Conservation (phyloP, 1,139 yeast species). For the Tardiomyces blankii region DNA sequence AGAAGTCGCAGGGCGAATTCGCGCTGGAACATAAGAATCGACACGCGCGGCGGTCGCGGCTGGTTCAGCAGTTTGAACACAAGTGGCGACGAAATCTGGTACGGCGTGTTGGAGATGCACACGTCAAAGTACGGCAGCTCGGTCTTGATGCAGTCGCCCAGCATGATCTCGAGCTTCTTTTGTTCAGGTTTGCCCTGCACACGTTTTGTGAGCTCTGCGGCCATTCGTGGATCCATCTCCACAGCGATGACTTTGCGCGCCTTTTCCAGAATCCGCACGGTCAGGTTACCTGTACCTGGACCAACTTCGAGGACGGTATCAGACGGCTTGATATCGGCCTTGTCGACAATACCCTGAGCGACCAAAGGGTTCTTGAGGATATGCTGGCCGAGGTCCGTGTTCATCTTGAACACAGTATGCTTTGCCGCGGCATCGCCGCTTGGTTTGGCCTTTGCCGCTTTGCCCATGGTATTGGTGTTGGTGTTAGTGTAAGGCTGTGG, state of each 20-base stretch:
- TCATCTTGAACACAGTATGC: constrained; percentile 80
- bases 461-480: constrained; percentile 36
- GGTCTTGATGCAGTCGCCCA: constrained; percentile 94
- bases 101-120: constrained; percentile 95
- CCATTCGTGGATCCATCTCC: constrained; percentile 99
- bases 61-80: constrained; percentile 86
- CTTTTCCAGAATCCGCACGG: constrained; percentile 84
- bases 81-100: constrained; percentile 92
- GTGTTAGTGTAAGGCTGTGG: neutral
- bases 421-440: constrained; percentile 27
- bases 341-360: constrained; percentile 97
- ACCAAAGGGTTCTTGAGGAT: constrained; percentile 90
- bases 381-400: constrained; percentile 95
- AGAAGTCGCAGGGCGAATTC: constrained; percentile 88
- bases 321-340: constrained; percentile 85
- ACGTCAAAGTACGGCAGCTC: constrained; percentile 93
- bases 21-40: constrained; percentile 94
- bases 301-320: constrained; percentile 95
- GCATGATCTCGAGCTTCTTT: constrained; percentile 77
- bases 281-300: constrained; percentile 98
- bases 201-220: constrained; percentile 94
- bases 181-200: constrained; percentile 94
- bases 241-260: constrained; percentile 89
- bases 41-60: constrained; percentile 90
- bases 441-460: constrained; percentile 45